These are phyloP conservation scores for Brasilioporus rufonigricans DNA, from an alignment of 768 basidiomycete genomes.

Conservation along the genomic window DNA sequence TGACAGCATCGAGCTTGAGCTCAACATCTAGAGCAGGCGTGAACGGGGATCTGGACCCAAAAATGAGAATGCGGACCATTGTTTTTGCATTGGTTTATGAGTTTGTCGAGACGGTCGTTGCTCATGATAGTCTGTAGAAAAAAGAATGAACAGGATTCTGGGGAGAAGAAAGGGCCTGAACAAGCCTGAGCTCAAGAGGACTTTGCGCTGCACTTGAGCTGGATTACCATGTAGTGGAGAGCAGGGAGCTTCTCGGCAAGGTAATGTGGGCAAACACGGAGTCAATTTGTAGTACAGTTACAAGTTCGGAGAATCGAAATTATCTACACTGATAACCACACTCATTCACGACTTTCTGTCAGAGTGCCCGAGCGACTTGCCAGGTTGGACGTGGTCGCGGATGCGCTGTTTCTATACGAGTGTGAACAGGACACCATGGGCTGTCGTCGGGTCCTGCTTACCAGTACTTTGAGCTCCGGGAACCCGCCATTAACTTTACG, in stretches of 20 bases:
- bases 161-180: conserved; percentile 12
- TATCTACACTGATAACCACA: background rate
- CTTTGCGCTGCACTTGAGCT: background rate
- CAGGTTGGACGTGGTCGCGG: conserved; percentile 80
- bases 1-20: conserved; percentile 74
- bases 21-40: conserved; percentile 59
- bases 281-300: conserved; percentile 6
- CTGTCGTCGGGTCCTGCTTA: conserved; percentile 35
- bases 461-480: conserved; percentile 84
- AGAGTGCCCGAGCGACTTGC: conserved; percentile 83
- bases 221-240: conserved; percentile 21
- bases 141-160: conserved; percentile 9
- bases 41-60: conserved; percentile 5
- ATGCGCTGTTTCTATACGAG: conserved; percentile 78
- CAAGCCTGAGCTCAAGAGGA: conserved; percentile 23
- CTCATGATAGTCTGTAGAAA: conserved; percentile 44
- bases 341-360: conserved; percentile 48
- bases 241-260: conserved; percentile 10
- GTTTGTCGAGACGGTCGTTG: conserved; percentile 54
- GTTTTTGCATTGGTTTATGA: conserved; percentile 63
- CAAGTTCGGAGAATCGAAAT: background rate
- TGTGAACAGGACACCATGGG: conserved; percentile 4
- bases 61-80: conserved; percentile 44
- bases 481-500: conserved; percentile 89
- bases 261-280: background rate